Conservation (phyloP, 805 yeast genomes). For the Metschnikowia arizonensis region DNA sequence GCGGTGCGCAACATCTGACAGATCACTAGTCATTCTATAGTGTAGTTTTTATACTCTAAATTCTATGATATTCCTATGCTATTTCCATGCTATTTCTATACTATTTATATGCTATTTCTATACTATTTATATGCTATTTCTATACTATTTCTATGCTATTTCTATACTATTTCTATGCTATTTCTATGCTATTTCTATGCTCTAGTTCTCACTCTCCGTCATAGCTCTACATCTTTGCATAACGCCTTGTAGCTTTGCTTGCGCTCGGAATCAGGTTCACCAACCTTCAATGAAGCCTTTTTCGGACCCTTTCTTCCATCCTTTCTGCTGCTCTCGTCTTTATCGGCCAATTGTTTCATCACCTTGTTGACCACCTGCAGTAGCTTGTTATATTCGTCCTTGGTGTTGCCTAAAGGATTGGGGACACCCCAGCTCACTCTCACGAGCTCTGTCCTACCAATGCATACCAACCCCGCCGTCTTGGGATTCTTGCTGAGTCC, state of each 20-base stretch:
- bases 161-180: too few species aligned
- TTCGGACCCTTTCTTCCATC: not conserved
- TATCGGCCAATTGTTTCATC: conserved; percentile 48
- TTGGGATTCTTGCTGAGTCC: conserved; percentile 25
- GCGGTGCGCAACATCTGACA: too few species aligned
- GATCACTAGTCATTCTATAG: too few species aligned
- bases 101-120: not conserved
- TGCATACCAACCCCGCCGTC: conserved; percentile 32
- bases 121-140: too few species aligned
- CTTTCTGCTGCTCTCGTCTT: conserved; percentile 22
- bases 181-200: not conserved
- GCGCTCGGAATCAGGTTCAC: not conserved
- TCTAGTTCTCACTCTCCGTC: too few species aligned
- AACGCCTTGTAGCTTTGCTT: conserved; percentile 11
- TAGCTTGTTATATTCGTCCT: conserved; percentile 45
- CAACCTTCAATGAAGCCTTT: not conserved
- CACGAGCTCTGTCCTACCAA: conserved; percentile 40
- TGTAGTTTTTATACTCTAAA: too few species aligned
- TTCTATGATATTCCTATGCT: not conserved
- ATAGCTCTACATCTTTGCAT: conserved; percentile 13
- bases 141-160: not conserved
- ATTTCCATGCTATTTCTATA: not conserved
- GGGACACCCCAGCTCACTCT: conserved; percentile 56
- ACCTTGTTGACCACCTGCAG: conserved; percentile 49
- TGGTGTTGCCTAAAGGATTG: conserved; percentile 36